Base-by-base conservation (phyloP, 345 rosid genomes). In the Triadica sebifera region DNA sequence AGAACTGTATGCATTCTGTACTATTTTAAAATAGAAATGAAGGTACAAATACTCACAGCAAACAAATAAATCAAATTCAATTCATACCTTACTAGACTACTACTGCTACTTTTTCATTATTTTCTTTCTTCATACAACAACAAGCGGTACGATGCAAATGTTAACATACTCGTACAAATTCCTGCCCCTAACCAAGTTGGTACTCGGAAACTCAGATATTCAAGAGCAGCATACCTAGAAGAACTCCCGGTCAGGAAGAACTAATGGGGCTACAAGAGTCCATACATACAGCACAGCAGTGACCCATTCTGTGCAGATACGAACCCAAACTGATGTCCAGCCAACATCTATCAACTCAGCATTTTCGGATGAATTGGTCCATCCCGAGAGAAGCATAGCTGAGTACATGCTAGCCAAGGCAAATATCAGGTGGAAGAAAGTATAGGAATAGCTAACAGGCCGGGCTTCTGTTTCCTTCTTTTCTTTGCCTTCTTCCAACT, bases 301-400 rank as follows among this genome's bases (percentile, higher is more conserved):
- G 71, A 83, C 87, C 99, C 98, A 95, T 58, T 90, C 94, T 0
- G 96, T 87, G 86, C 93, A 89, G 66, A 95, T 90, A 37, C 94
- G 87, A 59, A 95, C 98, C 99, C 99, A 93, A 6, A 95, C 98
- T 8, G 98, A 93, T 41, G 97, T 93, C 99, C 99, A 95, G 49
- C 98, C 98, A 53, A 95, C 97, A 13, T 95, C 97, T 15, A 93
- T 82, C 58, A 93, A 89, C 75, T 89, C 86, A 2, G 90, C 83
- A 81, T 88, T 89, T 71, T 93, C 96, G 1, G 94, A 81, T 8
- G 93, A 78, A 82, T 81, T 90, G 19, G 96, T 89, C 99, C 99
- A 95, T 73, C 92, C 97, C 0, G 98, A 91, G 67, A 95, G 94
- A 78, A 95, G 98, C 99, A 95, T 95, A 37, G 93, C 97, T 0